phyloP scores from a whole-genome alignment of 208 protist genomes.

The Trypanosoma avium region DNA sequence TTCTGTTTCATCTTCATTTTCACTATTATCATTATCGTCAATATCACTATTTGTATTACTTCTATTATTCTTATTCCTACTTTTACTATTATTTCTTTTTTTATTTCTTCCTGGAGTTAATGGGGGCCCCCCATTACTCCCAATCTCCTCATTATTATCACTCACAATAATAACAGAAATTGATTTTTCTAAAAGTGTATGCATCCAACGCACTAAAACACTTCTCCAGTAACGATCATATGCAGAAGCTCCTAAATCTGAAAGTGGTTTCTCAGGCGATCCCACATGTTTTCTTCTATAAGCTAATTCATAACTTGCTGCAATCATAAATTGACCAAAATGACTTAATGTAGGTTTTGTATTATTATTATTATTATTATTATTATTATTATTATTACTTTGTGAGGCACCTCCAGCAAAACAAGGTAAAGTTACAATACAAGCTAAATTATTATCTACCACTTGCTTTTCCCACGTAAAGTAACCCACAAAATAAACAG shows the following conservation, averaged over 20 bases:
- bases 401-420: slow-evolving; percentile 39
- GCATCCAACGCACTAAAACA: slow-evolving; percentile 66
- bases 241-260: slow-evolving; percentile 95
- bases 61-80: too few relatives aligned
- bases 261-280: slow-evolving; percentile 98
- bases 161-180: neutral
- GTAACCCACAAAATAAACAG: slow-evolving; percentile 96
- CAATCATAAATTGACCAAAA: slow-evolving; percentile 98
- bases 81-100: too few relatives aligned
- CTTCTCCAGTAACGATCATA: slow-evolving; percentile 92
- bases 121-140: neutral
- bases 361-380: too few relatives aligned
- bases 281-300: slow-evolving; percentile 95
- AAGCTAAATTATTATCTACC: slow-evolving; percentile 97
- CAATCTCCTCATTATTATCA: neutral
- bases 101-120: too few relatives aligned
- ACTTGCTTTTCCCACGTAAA: slow-evolving; percentile 98
- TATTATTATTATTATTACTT: neutral
- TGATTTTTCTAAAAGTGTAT: neutral
- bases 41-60: too few relatives aligned
- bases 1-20: slow-evolving; percentile 21
- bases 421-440: slow-evolving; percentile 98
- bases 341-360: slow-evolving; percentile 28
- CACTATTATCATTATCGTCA: neutral
- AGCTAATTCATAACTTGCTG: slow-evolving; percentile 97